Base-by-base conservation (phyloP, 202 grass and related monocot genomes). In the Zoysia matrella region DNA sequence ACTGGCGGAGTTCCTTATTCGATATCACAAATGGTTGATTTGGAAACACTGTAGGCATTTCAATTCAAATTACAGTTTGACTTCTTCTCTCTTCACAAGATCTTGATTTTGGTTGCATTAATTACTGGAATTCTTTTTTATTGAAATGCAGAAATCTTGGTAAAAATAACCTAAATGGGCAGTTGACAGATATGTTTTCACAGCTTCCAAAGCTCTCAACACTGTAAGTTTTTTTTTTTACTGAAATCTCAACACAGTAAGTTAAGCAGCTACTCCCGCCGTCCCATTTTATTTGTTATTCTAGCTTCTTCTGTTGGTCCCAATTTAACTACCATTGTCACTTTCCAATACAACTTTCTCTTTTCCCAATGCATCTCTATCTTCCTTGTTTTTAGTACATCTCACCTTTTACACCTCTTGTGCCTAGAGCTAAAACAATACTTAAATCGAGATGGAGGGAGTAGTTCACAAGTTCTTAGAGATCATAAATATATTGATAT, bases 1-100 rank as follows among this genome's bases (percentile, higher is more conserved):
- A 90, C 77, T 44, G 96, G 96, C 10, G 91, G 87, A 51, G 79
- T 94, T 74, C 96, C 92, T 66, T 95, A 87, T 80, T 99, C 93
- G 1, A 80, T 99, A 74, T 99, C 96, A 47, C 91, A 99, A 70
- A 99, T 99, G 96, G 52, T 54, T 63, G 89, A 96, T 75, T 85
- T 99, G 67, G 84, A 95, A 69, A 87, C 84, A 61, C 79, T 99
- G 91, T 99, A 92, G 65, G 87, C 84, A 84, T 36, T 49, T 56
- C 18, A 12, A 45, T 90, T 63, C 12, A 9, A 22, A 22, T 22
- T 22, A 22, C 22, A 22, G 22, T 53, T 39, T 67, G 3, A n/a
- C 72, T 42, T 65, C 22, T 70, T 52, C 16, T n/a, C 22, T 0
- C 62, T 54, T 5, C 22, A 40, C 14, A 56, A 0, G 2, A 22